Conservation (phyloP, 2,329 filamentous ascomycete species). For the Aquanectria penicillioides region DNA sequence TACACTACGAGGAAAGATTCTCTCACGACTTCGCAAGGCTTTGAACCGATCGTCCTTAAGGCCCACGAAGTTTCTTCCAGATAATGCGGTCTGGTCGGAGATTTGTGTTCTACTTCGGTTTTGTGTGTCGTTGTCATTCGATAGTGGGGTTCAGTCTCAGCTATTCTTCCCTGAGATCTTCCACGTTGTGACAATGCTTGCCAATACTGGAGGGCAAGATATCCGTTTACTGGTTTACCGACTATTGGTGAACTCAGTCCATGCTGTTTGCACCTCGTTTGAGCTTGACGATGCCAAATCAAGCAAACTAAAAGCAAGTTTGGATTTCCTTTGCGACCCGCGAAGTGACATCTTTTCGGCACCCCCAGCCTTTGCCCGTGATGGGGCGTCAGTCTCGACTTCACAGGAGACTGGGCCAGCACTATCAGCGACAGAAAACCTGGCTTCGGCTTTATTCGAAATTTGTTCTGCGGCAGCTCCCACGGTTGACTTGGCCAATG, state of each 20-base stretch:
- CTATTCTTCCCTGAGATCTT: conserved; percentile 76
- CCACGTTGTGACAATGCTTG: conserved; percentile 76
- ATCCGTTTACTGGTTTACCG: conserved; percentile 69
- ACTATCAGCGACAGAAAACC: conserved; percentile 67
- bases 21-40: conserved; percentile 72
- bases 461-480: conserved; percentile 71
- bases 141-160: conserved; percentile 73
- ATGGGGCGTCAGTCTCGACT: conserved; percentile 65
- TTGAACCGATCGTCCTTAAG: conserved; percentile 73
- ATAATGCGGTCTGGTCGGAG: conserved; percentile 76
- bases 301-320: conserved; percentile 63
- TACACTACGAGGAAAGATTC: conserved; percentile 71
- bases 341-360: conserved; percentile 67
- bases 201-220: conserved; percentile 69
- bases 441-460: conserved; percentile 71
- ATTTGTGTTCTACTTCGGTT: conserved; percentile 74
- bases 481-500: conserved; percentile 71
- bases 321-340: conserved; percentile 69
- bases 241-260: conserved; percentile 73
- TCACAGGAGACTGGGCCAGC: conserved; percentile 62
- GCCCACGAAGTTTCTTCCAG: conserved; percentile 71
- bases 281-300: conserved; percentile 67
- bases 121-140: conserved; percentile 73
- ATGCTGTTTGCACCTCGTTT: conserved; percentile 75
- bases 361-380: conserved; percentile 56